phyloP scores from a whole-genome alignment of 2,329 filamentous ascomycete genomes.

The Pseudogymnoascus sp. region DNA sequence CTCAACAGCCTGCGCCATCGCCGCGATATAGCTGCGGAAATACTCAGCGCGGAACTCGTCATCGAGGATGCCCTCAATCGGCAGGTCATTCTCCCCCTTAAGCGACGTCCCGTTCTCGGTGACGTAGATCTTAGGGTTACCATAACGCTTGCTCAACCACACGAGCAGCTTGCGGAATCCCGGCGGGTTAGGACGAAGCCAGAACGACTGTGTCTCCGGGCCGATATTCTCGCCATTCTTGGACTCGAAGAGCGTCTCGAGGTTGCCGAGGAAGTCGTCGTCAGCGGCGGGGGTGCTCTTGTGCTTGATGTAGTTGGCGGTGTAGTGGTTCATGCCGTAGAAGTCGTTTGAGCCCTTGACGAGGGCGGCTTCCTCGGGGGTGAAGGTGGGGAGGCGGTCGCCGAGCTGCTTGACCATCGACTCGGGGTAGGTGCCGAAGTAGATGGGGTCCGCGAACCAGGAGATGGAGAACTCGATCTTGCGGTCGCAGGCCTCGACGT shows the following conservation, averaged over 20 bases:
- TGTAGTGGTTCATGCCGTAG: conserved; percentile 94
- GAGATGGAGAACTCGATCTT: conserved; percentile 83
- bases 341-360: conserved; percentile 86
- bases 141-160: conserved; percentile 74
- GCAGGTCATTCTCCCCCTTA: conserved; percentile 74
- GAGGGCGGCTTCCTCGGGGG: conserved; percentile 63
- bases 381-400: conserved; percentile 68
- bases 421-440: conserved; percentile 75
- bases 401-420: conserved; percentile 80
- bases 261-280: conserved; percentile 68
- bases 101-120: conserved; percentile 85
- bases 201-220: conserved; percentile 73
- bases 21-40: conserved; percentile 69
- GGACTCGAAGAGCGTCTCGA: conserved; percentile 65
- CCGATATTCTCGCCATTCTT: conserved; percentile 70
- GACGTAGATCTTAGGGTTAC: conserved; percentile 71
- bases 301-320: conserved; percentile 78
- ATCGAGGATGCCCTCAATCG: conserved; percentile 63
- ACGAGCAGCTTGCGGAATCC: conserved; percentile 73
- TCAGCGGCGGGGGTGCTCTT: conserved; percentile 52
- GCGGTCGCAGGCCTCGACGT: conserved; percentile 69
- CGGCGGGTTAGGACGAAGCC: conserved; percentile 69
- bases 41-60: conserved; percentile 79
- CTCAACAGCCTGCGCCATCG: conserved; percentile 65
- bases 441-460: conserved; percentile 86